Base-by-base conservation (phyloP, 2,329 filamentous ascomycete genomes). In the Chrysoporthe cubensis region DNA sequence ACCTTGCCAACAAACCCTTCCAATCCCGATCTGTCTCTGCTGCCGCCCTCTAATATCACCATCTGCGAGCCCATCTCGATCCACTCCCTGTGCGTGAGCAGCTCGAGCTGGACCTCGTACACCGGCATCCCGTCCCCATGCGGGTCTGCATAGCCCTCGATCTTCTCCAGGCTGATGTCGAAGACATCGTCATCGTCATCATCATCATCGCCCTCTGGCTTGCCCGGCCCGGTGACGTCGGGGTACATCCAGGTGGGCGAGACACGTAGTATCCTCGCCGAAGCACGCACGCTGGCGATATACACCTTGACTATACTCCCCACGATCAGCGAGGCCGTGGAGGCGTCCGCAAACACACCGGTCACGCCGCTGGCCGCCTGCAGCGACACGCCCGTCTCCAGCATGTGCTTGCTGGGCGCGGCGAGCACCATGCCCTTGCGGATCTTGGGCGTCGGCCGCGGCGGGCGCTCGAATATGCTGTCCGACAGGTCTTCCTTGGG, bases 401-500 rank as follows among this genome's bases (percentile, higher is more conserved):
- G 70, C 84, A 89, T 87, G 67, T 89, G 83, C 70, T 82, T 81
- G 63, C 86, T 87, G 2, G 88, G 85, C 54, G 89, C 83, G 11
- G 88, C 87, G 14, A 97, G 80, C 1, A 97, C 88, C 90, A 97
- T 96, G 26, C 95, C 95, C 78, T 96, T 95, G 71, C 88, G 83
- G 66, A 90, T 80, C 59, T 83, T 82, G 44, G 81, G 80, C 13
- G 74, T 71, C 32, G 79, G 75, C 57, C 73, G 72, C 54, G 73
- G 72, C 50, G 70, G 66, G 54, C 72, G 72, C 69, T 79, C 78
- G 44, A 73, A 72, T 9, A 72, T 56, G 52, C 72, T 73, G 66
- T 78, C 75, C 4, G 75, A 73, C 4, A 72, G 59, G n/a, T 77
- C 76, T 34, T 79, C 76, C 18, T 76, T 70, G 1, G 78, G 73